Percentiles rank a stretch among this genome's conserved stretches.
These are phyloP conservation scores for Neonothopanus nambi DNA, from an alignment of 1,284 basidiomycete species.

Conservation along the genomic window DNA sequence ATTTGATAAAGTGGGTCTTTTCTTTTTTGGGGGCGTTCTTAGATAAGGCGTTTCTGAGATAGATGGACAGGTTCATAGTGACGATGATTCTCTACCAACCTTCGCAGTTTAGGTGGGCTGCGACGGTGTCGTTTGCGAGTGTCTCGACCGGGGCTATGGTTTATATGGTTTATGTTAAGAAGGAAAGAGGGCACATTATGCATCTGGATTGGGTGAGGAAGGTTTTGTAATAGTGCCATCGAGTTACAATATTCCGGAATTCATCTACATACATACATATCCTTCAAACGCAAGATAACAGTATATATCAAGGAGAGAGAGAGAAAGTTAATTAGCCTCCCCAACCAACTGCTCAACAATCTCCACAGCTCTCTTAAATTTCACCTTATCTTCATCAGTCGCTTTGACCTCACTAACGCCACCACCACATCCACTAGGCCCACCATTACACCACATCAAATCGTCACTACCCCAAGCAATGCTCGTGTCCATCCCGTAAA, in stretches of 20 bases:
- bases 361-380: constrained; percentile 67
- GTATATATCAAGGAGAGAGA: too few relatives aligned
- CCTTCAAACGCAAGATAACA: too few relatives aligned
- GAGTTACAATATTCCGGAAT: too few relatives aligned
- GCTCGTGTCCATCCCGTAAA: constrained; percentile 68
- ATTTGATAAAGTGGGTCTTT: constrained; percentile 23
- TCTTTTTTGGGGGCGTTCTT: background rate
- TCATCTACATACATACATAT: too few relatives aligned
- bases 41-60: background rate
- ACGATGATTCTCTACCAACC: constrained; percentile 23
- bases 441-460: constrained; percentile 62
- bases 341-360: constrained; percentile 57
- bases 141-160: constrained; percentile 21
- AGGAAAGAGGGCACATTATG: constrained; percentile 23
- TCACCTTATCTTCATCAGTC: constrained; percentile 58
- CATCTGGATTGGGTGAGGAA: constrained; percentile 17
- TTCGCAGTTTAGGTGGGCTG: constrained; percentile 22
- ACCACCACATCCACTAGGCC: constrained; percentile 56
- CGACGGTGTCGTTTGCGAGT: constrained; percentile 21
- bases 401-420: constrained; percentile 49
- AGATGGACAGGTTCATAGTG: constrained; percentile 2
- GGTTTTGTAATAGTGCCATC: too few relatives aligned
- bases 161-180: constrained; percentile 22
- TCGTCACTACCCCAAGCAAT: constrained; percentile 63
- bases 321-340: too few relatives aligned